phyloP scores from a whole-genome alignment of 1,139 yeast genomes.

The Nadsonia starkeyi-henricii region DNA sequence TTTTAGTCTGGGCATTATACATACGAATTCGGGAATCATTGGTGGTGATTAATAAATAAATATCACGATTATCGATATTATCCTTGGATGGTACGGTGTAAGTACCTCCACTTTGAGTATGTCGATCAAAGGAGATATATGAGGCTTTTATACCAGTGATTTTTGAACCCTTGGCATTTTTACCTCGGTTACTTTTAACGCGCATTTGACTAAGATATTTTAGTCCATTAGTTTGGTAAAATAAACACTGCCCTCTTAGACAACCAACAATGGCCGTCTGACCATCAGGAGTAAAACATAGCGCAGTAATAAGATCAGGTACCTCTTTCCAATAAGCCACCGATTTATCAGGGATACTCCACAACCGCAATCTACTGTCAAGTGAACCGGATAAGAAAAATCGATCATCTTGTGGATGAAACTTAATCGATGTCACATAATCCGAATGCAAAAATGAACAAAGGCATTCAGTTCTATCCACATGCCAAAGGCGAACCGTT shows the following conservation, averaged over 20 bases:
- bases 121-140: conserved; percentile 41
- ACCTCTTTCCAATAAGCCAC: conserved; percentile 32
- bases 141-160: conserved; percentile 23
- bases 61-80: conserved; percentile 10
- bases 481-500: conserved; percentile 76
- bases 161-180: conserved; percentile 21
- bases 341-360: conserved; percentile 74
- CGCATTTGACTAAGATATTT: conserved; percentile 43
- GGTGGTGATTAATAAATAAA: conserved; percentile 34
- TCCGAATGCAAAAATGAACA: conserved; percentile 61
- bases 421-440: conserved; percentile 68
- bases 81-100: conserved; percentile 9
- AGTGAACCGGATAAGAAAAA: conserved; percentile 76
- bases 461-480: conserved; percentile 48
- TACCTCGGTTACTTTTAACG: conserved; percentile 28
- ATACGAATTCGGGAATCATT: conserved; percentile 71
- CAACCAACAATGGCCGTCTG: conserved; percentile 60
- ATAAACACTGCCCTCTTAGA: conserved; percentile 55
- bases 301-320: conserved; percentile 47
- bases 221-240: conserved; percentile 54
- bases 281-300: conserved; percentile 60
- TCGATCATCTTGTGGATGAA: conserved; percentile 80
- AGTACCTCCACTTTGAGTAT: conserved; percentile 7
- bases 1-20: conserved; percentile 41
- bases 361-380: conserved; percentile 62